A percentile compares a stretch with the other conserved stretches of the same genome.
These are phyloP conservation scores for Eruca vesicaria DNA, from an alignment of 441 rosid genomes.

Conservation along the genomic window DNA sequence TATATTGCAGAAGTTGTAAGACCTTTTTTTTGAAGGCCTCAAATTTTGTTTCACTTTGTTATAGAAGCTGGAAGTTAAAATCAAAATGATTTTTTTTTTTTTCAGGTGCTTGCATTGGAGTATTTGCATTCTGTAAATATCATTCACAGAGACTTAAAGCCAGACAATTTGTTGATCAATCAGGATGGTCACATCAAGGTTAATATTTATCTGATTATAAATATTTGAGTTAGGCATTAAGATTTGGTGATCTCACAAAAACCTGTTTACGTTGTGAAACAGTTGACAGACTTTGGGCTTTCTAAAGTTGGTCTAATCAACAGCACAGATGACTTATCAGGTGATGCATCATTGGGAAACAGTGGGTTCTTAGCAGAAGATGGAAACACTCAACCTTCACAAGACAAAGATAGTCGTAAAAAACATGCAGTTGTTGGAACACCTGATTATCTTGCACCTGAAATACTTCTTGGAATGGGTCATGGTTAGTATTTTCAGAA, in stretches of 20 bases:
- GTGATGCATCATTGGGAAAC: constrained; percentile 54
- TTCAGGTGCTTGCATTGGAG: constrained; percentile 98
- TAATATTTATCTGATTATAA: constrained; percentile 21
- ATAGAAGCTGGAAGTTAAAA: constrained; percentile 27
- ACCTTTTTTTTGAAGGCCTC: constrained; percentile 12
- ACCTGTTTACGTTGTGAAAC: constrained; percentile 47
- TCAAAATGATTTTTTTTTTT: constrained; percentile 38
- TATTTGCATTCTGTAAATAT: constrained; percentile 93
- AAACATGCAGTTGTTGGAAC: constrained; percentile 88
- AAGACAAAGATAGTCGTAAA: constrained; percentile 60
- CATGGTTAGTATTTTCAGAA: constrained; percentile 59
- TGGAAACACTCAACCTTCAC: constrained; percentile 47
- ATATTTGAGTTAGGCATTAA: not conserved
- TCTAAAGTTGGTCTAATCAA: constrained; percentile 96
- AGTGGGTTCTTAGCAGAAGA: constrained; percentile 55
- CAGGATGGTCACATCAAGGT: constrained; percentile 99
- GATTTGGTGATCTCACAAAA: constrained; percentile 14
- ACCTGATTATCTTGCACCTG: constrained; percentile 99
- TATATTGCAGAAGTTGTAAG: constrained; percentile 99
- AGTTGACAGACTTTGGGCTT: constrained; percentile 99
- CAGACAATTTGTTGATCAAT: constrained; percentile 96
- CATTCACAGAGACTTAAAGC: constrained; percentile 97
- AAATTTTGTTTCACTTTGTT: not conserved
- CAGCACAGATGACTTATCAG: constrained; percentile 96
- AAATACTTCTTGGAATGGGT: constrained; percentile 98